Percentiles rank a stretch among this genome's conserved stretches.
phyloP scores from a whole-genome alignment of 2,329 filamentous ascomycete genomes.

The Penicillium sclerotiorum region DNA sequence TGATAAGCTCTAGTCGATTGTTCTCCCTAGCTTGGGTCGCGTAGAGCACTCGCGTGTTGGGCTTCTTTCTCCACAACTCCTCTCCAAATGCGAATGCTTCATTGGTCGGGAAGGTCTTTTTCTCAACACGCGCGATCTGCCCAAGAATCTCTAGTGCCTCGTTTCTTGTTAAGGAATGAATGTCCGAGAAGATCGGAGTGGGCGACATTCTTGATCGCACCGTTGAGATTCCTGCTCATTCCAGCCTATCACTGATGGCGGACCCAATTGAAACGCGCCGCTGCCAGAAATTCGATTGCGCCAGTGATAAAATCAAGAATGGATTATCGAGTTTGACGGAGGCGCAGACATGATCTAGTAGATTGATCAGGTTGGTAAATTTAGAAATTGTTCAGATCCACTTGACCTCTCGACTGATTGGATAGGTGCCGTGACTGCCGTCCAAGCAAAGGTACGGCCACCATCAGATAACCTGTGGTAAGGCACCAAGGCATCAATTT shows the following conservation, averaged over 20 bases:
- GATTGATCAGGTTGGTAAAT: neutral
- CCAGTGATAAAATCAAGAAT: neutral
- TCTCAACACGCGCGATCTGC: slow-evolving; percentile 47
- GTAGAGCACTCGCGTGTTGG: slow-evolving; percentile 50
- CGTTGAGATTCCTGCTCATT: slow-evolving; percentile 9
- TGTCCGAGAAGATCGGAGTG: slow-evolving; percentile 34
- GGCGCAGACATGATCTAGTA: neutral
- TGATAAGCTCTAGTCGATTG: slow-evolving; percentile 35
- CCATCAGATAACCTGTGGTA: no score
- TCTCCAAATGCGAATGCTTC: slow-evolving; percentile 53
- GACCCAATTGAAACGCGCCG: neutral
- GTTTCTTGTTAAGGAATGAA: slow-evolving; percentile 40
- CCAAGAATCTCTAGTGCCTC: slow-evolving; percentile 40
- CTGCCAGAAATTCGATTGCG: neutral
- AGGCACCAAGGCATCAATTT: no score
- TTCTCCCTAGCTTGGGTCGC: slow-evolving; percentile 24
- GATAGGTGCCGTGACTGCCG: no score
- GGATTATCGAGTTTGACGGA: neutral
- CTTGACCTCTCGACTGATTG: no score
- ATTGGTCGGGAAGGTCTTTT: slow-evolving; percentile 54
- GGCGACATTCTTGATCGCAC: slow-evolving; percentile 18
- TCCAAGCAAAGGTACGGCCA: no score
- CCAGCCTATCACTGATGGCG: neutral
- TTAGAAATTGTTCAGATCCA: neutral
- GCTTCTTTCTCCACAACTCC: slow-evolving; percentile 52